Conservation (phyloP, 2,329 filamentous ascomycete genomes). For the Fusarium burgessii region DNA sequence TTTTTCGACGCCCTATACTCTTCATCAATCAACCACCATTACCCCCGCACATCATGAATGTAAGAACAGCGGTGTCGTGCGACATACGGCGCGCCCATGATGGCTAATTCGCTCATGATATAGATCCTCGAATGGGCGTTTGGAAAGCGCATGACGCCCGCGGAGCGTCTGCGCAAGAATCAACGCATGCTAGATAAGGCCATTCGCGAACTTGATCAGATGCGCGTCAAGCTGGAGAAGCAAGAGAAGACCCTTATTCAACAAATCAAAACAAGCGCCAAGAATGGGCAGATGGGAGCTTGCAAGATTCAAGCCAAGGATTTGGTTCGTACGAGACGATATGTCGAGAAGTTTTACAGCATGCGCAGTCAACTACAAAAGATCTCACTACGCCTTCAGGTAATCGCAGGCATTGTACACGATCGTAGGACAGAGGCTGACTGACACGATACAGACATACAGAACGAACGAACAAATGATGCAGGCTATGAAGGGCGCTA, state of each 20-base stretch:
- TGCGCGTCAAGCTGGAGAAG: slow-evolving; percentile 95
- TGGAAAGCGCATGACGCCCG: slow-evolving; percentile 98
- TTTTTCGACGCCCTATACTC: not conserved
- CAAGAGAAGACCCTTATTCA: slow-evolving; percentile 97
- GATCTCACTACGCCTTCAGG: slow-evolving; percentile 94
- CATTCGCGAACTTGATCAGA: slow-evolving; percentile 93
- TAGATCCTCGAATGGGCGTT: slow-evolving; percentile 99
- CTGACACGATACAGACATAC: slow-evolving; percentile 74
- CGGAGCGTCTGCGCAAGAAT: slow-evolving; percentile 90
- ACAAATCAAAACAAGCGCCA: slow-evolving; percentile 98
- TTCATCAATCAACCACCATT: slow-evolving; percentile 11
- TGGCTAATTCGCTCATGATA: slow-evolving; percentile 33
- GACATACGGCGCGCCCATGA: slow-evolving; percentile 27
- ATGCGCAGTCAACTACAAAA: slow-evolving; percentile 98
- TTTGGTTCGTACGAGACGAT: slow-evolving; percentile 89
- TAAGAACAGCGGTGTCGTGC: slow-evolving; percentile 42
- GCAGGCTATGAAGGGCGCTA: slow-evolving; percentile 99
- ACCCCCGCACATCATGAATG: slow-evolving; percentile 46
- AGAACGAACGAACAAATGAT: slow-evolving; percentile 99
- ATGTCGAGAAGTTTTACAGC: slow-evolving; percentile 97
- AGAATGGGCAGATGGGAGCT: slow-evolving; percentile 98
- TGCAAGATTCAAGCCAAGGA: slow-evolving; percentile 99
- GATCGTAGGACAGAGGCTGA: slow-evolving; percentile 24
- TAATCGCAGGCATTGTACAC: slow-evolving; percentile 50
- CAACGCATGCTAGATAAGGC: slow-evolving; percentile 97